These are phyloP conservation scores for Fusarium succisae DNA, from an alignment of 2,329 filamentous ascomycete species.

Conservation along the genomic window DNA sequence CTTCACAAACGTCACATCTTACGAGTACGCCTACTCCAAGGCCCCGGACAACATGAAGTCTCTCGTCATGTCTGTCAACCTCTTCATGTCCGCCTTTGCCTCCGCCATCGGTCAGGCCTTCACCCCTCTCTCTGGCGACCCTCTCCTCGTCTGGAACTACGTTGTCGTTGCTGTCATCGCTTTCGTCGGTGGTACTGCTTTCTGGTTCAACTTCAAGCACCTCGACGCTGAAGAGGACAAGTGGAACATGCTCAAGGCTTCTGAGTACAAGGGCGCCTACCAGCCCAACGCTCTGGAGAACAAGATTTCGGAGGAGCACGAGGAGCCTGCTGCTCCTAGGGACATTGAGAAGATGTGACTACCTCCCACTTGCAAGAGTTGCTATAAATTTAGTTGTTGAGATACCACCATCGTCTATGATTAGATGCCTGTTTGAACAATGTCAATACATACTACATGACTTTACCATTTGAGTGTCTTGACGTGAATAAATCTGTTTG, in stretches of 20 bases:
- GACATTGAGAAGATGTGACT: conserved; percentile 34
- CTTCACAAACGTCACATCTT: conserved; percentile 66
- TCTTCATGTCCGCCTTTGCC: conserved; percentile 76
- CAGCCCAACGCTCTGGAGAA: conserved; percentile 50
- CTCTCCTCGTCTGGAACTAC: conserved; percentile 78
- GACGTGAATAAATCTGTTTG: neutral
- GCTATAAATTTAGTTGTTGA: conserved; percentile 24
- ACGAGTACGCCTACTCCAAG: conserved; percentile 82
- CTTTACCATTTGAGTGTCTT: neutral
- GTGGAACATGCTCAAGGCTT: conserved; percentile 68
- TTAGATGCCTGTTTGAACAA: neutral
- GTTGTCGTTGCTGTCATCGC: conserved; percentile 69
- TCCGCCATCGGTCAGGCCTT: conserved; percentile 77
- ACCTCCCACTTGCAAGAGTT: conserved; percentile 6
- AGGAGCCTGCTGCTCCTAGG: conserved; percentile 22
- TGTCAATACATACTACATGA: neutral
- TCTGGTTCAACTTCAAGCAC: conserved; percentile 75
- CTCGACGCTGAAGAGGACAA: conserved; percentile 74
- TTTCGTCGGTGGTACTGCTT: conserved; percentile 67
- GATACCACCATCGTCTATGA: conserved; percentile 26
- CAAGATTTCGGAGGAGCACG: conserved; percentile 35
- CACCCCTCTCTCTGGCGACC: conserved; percentile 68
- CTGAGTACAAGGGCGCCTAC: conserved; percentile 53
- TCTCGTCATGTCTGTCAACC: conserved; percentile 74
- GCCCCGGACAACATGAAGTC: conserved; percentile 83